Evolutionary conservation across 75 land plant genomes (phyloP).

Genomic region (Adiantum capillusveneris): DNA sequence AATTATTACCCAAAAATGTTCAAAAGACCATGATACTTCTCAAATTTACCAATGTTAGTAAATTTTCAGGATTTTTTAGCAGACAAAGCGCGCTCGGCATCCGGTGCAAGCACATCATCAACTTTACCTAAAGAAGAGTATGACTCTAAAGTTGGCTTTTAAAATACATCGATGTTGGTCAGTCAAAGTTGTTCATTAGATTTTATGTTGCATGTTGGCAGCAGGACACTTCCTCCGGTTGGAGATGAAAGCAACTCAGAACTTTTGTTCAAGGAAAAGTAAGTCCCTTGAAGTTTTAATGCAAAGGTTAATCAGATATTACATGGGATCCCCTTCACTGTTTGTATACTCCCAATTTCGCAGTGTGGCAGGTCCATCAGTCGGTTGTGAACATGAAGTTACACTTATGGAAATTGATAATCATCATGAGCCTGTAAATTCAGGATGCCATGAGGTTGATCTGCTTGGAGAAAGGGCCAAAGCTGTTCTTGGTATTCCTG

Average conservation of each 20-base stretch:
- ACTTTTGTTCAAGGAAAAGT: neutral
- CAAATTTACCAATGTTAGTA: too few relatives aligned
- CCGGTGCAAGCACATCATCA: neutral
- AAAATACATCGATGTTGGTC: too few relatives aligned
- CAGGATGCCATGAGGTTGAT: neutral
- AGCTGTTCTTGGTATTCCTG: neutral
- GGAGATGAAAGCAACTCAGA: too few relatives aligned
- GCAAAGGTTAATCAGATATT: too few relatives aligned
- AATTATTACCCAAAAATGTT: too few relatives aligned
- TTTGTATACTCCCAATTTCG: neutral
- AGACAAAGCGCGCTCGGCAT: neutral
- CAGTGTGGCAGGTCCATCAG: neutral
- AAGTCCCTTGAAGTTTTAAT: neutral
- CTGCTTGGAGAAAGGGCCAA: neutral
- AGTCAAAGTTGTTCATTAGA: too few relatives aligned
- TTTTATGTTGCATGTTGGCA: too few relatives aligned
- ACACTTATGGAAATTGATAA: conserved; percentile 4
- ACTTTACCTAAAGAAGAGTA: conserved; percentile 3
- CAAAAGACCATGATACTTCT: too few relatives aligned
- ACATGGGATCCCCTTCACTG: too few relatives aligned
- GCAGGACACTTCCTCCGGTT: too few relatives aligned
- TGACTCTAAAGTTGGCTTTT: too few relatives aligned
- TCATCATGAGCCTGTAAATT: neutral
- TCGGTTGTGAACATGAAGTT: neutral
- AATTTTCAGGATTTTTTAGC: conserved; percentile 2